Conservation (phyloP, 1,284 basidiomycete genomes). For the Phellopilus nigrolimitatus region DNA sequence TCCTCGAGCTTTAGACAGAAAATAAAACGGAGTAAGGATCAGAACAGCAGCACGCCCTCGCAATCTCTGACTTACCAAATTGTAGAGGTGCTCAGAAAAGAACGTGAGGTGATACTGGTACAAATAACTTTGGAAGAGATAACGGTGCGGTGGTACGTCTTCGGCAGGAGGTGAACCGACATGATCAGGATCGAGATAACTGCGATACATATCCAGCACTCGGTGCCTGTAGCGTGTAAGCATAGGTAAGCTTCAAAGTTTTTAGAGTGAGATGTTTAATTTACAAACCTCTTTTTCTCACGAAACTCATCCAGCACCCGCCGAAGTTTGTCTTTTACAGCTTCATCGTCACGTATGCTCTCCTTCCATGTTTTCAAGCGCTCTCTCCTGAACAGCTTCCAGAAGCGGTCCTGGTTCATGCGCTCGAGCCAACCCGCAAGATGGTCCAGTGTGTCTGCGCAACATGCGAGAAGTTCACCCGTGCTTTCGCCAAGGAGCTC, state of each 20-base stretch:
- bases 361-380: slow-evolving; percentile 31
- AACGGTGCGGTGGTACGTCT: slow-evolving; percentile 52
- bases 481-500: slow-evolving; percentile 54
- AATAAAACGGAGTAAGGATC: not conserved
- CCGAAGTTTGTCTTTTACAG: slow-evolving; percentile 37
- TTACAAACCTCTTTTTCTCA: slow-evolving; percentile 43
- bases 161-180: slow-evolving; percentile 30
- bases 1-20: not conserved
- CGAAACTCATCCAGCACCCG: slow-evolving; percentile 44
- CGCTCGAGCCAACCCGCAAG: slow-evolving; percentile 49
- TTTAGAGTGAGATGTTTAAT: slow-evolving; percentile 2
- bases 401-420: slow-evolving; percentile 36
- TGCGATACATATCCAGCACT: slow-evolving; percentile 68
- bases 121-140: slow-evolving; percentile 64
- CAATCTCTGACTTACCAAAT: slow-evolving; percentile 23
- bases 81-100: slow-evolving; percentile 32
- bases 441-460: slow-evolving; percentile 41
- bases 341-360: slow-evolving; percentile 35
- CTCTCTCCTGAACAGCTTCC: slow-evolving; percentile 32
- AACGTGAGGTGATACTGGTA: slow-evolving; percentile 55
- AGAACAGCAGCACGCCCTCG: slow-evolving; percentile 34
- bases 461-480: slow-evolving; percentile 49
- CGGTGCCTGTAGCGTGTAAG: slow-evolving; percentile 44
- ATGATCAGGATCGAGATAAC: slow-evolving; percentile 54
- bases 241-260: not conserved